phyloP scores from a whole-genome alignment of 352 stramenopile genomes.

The Phytophthora cryptogea region DNA sequence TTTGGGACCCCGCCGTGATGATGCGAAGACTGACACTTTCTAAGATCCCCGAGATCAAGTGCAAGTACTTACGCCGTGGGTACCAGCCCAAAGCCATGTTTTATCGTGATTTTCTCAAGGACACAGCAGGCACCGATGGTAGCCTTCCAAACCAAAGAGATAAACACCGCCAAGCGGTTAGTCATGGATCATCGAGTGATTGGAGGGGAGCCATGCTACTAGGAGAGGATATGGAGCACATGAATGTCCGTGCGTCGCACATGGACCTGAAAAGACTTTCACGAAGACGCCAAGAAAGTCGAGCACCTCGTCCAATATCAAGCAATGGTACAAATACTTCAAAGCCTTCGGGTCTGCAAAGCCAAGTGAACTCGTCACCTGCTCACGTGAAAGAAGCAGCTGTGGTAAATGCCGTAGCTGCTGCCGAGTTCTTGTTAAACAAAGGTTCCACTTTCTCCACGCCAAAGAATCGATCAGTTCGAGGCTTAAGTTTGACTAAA shows the following conservation, averaged over 20 bases:
- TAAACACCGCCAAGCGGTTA: constrained; percentile 30
- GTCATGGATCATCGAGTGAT: constrained; percentile 19
- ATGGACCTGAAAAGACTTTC: constrained; percentile 50
- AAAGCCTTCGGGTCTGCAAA: constrained; percentile 15
- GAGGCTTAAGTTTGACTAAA: constrained; percentile 8
- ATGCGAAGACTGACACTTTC: constrained; percentile 50
- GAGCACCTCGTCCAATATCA: constrained; percentile 1
- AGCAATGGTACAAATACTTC: background rate
- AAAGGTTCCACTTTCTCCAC: constrained; percentile 15
- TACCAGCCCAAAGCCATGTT: constrained; percentile 73
- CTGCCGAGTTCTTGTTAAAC: constrained; percentile 48
- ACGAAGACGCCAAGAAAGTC: constrained; percentile 30
- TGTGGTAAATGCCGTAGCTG: constrained; percentile 42
- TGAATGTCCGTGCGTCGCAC: constrained; percentile 44
- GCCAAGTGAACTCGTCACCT: background rate
- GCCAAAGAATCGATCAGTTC: constrained; percentile 8
- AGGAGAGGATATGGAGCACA: constrained; percentile 37
- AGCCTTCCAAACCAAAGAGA: constrained; percentile 11
- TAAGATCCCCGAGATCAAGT: constrained; percentile 66
- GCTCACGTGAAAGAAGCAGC: constrained; percentile 27
- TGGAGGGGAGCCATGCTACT: constrained; percentile 43
- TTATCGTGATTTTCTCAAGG: constrained; percentile 55
- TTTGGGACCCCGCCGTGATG: constrained; percentile 62
- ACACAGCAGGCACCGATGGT: constrained; percentile 23
- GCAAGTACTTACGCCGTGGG: constrained; percentile 59